Evolutionary conservation across 768 basidiomycete genomes (phyloP).

Genomic region (Astraeus odoratus): DNA sequence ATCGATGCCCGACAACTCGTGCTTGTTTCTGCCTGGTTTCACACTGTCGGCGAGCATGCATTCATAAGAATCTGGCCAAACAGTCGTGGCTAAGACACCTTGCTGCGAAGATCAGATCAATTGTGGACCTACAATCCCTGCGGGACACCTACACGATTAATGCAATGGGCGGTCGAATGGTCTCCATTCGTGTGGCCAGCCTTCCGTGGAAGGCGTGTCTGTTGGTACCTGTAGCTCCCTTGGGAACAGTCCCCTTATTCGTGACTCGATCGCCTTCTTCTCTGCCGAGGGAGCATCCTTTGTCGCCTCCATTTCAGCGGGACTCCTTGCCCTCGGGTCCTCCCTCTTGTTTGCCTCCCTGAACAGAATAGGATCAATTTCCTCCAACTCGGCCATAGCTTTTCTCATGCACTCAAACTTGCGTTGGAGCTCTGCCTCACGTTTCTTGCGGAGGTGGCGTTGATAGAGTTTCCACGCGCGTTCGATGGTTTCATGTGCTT

Average conservation of each 20-base stretch:
- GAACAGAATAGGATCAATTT: constrained; percentile 45
- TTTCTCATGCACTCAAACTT: constrained; percentile 77
- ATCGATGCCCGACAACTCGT: constrained; percentile 1
- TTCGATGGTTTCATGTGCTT: constrained; percentile 89
- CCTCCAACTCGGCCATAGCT: constrained; percentile 78
- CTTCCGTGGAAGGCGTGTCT: constrained; percentile 73
- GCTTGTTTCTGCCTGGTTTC: not conserved
- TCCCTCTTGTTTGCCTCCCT: constrained; percentile 68
- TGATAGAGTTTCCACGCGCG: constrained; percentile 83
- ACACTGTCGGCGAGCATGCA: not conserved
- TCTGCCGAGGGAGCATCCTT: constrained; percentile 62
- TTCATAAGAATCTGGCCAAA: not conserved
- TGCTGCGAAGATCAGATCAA: not conserved
- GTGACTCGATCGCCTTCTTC: constrained; percentile 64
- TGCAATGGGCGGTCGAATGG: constrained; percentile 48
- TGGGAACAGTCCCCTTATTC: constrained; percentile 78
- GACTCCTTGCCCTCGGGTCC: constrained; percentile 60
- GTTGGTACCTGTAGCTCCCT: constrained; percentile 81
- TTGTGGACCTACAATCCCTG: not conserved
- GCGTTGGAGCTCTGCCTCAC: constrained; percentile 60
- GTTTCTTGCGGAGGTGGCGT: constrained; percentile 63
- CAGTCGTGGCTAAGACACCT: not conserved
- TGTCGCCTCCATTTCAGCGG: constrained; percentile 48
- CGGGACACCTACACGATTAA: not conserved
- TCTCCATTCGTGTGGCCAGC: constrained; percentile 87